phyloP scores from a whole-genome alignment of 495 filamentous ascomycete genomes.

The Penicillium herquei region DNA sequence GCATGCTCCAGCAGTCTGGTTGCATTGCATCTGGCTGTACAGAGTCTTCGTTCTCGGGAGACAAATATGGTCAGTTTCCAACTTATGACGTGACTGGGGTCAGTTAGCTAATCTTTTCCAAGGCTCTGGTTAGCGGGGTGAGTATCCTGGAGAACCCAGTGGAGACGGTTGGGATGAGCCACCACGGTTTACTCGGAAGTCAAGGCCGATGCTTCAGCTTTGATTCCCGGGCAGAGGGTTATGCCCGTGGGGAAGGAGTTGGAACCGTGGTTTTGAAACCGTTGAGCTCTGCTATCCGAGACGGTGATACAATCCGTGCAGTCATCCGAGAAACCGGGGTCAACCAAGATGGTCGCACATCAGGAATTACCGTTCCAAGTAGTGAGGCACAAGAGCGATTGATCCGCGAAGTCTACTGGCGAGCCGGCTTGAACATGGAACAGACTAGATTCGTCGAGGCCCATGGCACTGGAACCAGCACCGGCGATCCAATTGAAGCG shows the following conservation, averaged over 20 bases:
- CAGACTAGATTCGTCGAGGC: constrained; percentile 25
- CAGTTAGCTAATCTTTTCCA: constrained; percentile 30
- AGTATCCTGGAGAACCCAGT: constrained; percentile 1
- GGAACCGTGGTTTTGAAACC: constrained; percentile 37
- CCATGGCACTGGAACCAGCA: constrained; percentile 55
- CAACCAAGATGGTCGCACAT: constrained; percentile 45
- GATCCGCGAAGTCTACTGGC: constrained; percentile 51
- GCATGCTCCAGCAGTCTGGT: constrained; percentile 35
- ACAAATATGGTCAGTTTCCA: constrained; percentile 32
- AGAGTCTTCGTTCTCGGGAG: constrained; percentile 40
- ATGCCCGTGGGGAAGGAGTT: constrained; percentile 33
- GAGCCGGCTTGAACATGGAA: constrained; percentile 35
- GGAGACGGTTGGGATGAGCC: constrained; percentile 18
- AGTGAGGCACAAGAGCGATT: constrained; percentile 54
- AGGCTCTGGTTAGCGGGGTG: constrained; percentile 24
- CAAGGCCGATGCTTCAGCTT: constrained; percentile 37
- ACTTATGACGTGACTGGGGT: constrained; percentile 46
- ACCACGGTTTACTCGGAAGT: constrained; percentile 22
- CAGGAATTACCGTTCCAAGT: constrained; percentile 45
- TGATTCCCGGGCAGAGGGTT: constrained; percentile 36
- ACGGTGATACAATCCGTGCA: constrained; percentile 41
- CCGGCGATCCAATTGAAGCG: constrained; percentile 62
- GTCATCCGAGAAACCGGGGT: constrained; percentile 39
- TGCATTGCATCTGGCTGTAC: constrained; percentile 44
- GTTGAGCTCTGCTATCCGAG: constrained; percentile 29